Evolutionary conservation across 2,329 filamentous ascomycete species (phyloP).

Genomic region (Cytospora piceae): DNA sequence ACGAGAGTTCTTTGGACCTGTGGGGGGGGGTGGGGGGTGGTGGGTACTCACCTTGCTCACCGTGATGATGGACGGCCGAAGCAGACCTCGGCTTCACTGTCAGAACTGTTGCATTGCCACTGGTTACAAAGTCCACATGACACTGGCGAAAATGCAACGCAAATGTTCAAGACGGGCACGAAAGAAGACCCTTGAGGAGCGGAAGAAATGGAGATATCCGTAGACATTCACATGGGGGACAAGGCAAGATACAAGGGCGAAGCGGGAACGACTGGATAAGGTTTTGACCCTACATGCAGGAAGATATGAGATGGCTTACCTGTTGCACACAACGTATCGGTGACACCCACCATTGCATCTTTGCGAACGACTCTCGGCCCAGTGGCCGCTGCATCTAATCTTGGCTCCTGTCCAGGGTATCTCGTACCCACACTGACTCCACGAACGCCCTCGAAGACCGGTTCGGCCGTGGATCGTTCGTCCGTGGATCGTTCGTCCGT

Average conservation of each 20-base stretch:
- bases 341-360: conserved; percentile 66
- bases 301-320: conserved; percentile 47
- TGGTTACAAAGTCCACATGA: conserved; percentile 34
- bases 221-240: neutral
- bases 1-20: neutral
- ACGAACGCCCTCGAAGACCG: neutral
- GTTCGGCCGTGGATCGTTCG: neutral
- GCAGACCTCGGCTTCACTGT: conserved; percentile 64
- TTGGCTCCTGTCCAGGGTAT: neutral
- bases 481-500: neutral
- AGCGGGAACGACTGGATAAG: conserved; percentile 6
- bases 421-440: neutral
- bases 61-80: conserved; percentile 70
- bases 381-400: conserved; percentile 36
- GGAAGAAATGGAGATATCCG: neutral
- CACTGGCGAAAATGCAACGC: neutral
- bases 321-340: conserved; percentile 68
- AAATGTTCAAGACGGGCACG: neutral
- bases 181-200: neutral
- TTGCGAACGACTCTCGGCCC: conserved; percentile 43
- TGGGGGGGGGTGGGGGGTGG: conserved; percentile 4
- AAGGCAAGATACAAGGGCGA: conserved; percentile 20
- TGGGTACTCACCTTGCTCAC: conserved; percentile 60
- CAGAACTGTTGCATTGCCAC: conserved; percentile 51
- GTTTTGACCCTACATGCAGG: neutral